phyloP scores from a whole-genome alignment of 1,284 basidiomycete species.

The Cryptococcus depauperatus region DNA sequence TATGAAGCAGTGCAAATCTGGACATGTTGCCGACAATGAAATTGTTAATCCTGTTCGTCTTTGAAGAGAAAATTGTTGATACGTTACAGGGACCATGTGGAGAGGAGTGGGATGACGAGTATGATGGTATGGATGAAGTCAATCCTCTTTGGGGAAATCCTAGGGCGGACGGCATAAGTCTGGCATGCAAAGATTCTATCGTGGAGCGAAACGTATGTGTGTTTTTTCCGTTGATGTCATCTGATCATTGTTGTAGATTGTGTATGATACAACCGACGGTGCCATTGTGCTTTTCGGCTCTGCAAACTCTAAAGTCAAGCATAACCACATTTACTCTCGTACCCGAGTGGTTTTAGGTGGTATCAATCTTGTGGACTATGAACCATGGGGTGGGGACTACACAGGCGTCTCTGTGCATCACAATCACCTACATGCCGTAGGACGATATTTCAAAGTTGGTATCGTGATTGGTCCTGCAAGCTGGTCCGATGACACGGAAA shows the following conservation, averaged over 20 bases:
- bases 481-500: constrained; percentile 46
- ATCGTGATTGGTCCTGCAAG: constrained; percentile 43
- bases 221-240: background rate
- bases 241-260: constrained; percentile 20
- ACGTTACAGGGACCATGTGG: constrained; percentile 41
- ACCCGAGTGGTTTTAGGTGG: constrained; percentile 43
- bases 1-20: constrained; percentile 36
- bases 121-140: constrained; percentile 38
- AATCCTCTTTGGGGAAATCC: constrained; percentile 40
- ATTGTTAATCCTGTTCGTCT: constrained; percentile 28
- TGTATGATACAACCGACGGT: constrained; percentile 45
- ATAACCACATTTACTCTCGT: constrained; percentile 40
- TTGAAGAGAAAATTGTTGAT: background rate
- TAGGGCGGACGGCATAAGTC: constrained; percentile 44
- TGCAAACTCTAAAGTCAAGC: constrained; percentile 32
- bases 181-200: constrained; percentile 44
- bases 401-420: constrained; percentile 35
- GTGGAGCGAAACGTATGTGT: constrained; percentile 40
- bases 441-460: constrained; percentile 42
- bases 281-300: constrained; percentile 46
- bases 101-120: constrained; percentile 47
- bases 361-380: constrained; percentile 46
- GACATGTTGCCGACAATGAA: constrained; percentile 36
- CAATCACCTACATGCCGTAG: constrained; percentile 41
- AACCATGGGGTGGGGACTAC: constrained; percentile 46